Conservation (phyloP, 148 eudicot genomes). For the Rhododendron vialii region DNA sequence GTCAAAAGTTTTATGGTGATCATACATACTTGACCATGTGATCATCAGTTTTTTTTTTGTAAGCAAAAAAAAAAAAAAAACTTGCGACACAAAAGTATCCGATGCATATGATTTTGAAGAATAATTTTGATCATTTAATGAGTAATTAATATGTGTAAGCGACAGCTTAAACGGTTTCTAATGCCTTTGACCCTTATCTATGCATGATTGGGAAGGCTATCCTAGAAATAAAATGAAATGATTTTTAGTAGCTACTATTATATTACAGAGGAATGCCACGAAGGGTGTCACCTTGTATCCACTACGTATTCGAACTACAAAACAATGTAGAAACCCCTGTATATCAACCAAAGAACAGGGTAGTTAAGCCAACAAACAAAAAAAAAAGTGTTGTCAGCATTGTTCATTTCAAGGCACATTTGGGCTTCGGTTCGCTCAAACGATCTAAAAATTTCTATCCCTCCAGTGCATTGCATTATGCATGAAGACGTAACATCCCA, state of each 20-base stretch:
- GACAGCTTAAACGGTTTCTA: not conserved
- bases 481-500: not conserved
- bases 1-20: constrained; percentile 1
- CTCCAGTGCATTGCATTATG: not conserved
- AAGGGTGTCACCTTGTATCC: not conserved
- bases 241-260: not conserved
- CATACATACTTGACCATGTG: not conserved
- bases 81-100: not conserved
- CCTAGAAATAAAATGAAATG: not conserved
- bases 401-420: not conserved
- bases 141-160: not conserved
- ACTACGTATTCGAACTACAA: not conserved
- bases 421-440: not conserved
- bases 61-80: too few relatives aligned
- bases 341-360: not conserved
- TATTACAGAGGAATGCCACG: not conserved
- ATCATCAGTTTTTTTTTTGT: not conserved
- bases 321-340: not conserved
- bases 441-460: not conserved
- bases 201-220: not conserved
- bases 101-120: not conserved
- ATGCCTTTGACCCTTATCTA: not conserved
- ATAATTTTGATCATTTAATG: not conserved
- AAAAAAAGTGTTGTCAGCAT: not conserved
- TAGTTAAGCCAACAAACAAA: not conserved